Conservation (phyloP, 164 flowering plant species). For the Platanus orientalis region DNA sequence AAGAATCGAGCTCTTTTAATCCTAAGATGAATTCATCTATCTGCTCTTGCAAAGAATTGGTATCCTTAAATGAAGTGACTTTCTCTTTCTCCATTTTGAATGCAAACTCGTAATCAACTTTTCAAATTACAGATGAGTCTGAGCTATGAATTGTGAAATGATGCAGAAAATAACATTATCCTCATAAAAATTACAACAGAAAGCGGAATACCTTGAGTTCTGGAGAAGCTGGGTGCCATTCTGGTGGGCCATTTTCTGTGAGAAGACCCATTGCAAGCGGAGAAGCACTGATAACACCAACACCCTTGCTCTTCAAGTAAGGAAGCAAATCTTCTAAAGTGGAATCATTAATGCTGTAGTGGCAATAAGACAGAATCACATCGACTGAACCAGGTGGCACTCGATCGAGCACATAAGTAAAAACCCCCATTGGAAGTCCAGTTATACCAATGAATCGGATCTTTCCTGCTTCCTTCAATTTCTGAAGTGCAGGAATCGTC, state of each 20-base stretch:
- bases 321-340: constrained; percentile 77
- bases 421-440: constrained; percentile 78
- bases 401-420: constrained; percentile 80
- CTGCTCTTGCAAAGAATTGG: not conserved
- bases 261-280: constrained; percentile 97
- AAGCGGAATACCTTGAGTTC: constrained; percentile 65
- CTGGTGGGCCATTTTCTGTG: constrained; percentile 89
- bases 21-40: not conserved
- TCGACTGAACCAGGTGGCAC: constrained; percentile 89
- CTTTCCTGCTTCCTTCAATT: constrained; percentile 83
- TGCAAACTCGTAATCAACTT: no score
- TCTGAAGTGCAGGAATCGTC: constrained; percentile 86
- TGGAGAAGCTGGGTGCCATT: constrained; percentile 94
- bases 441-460: constrained; percentile 82
- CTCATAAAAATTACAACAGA: not conserved
- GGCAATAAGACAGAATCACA: constrained; percentile 88
- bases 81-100: not conserved
- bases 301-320: constrained; percentile 87
- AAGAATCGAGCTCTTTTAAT: no score
- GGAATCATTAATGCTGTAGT: constrained; percentile 78
- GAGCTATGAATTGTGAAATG: not conserved
- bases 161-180: not conserved
- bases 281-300: constrained; percentile 87
- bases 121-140: no score
- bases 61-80: not conserved